Percentiles rank a stretch among this genome's conserved stretches.
Evolutionary conservation across 169 alveolate genomes (phyloP).

Genomic region (Plasmodium gallinaceum): DNA sequence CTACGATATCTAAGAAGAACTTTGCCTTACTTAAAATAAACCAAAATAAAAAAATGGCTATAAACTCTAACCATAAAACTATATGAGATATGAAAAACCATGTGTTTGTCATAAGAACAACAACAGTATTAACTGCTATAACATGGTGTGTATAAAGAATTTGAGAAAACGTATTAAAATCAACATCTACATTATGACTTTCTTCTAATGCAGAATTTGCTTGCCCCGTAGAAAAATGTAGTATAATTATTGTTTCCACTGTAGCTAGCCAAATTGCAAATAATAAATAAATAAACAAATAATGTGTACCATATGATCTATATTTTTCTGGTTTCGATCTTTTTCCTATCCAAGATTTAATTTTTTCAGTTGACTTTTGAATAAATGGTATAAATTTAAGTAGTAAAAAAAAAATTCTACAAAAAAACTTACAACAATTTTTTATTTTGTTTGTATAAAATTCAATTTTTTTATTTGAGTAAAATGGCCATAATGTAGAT

Average conservation of each 20-base stretch:
- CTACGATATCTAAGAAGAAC: conserved; percentile 78
- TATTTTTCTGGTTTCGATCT: conserved; percentile 77
- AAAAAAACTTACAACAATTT: conserved; percentile 18
- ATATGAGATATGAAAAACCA: conserved; percentile 80
- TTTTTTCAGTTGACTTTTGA: conserved; percentile 27
- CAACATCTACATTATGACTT: conserved; percentile 71
- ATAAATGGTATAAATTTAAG: conserved; percentile 52
- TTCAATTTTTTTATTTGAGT: conserved; percentile 30
- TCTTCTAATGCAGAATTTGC: conserved; percentile 30
- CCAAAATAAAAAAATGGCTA: conserved; percentile 77
- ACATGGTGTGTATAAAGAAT: conserved; percentile 82
- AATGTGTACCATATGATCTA: conserved; percentile 80
- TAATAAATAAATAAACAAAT: conserved; percentile 77
- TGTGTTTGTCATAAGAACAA: conserved; percentile 79
- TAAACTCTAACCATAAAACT: conserved; percentile 77
- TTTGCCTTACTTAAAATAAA: conserved; percentile 77
- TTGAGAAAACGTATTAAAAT: conserved; percentile 81
- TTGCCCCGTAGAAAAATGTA: conserved; percentile 78
- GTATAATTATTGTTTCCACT: conserved; percentile 77
- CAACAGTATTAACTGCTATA: conserved; percentile 81
- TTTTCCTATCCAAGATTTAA: conserved; percentile 77
- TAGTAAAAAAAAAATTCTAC: conserved; percentile 23
- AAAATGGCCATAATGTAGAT: conserved; percentile 81
- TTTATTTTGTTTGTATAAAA: conserved; percentile 62
- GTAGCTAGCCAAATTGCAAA: conserved; percentile 86